A percentile compares a stretch with the other conserved stretches of the same genome.
phyloP scores from a whole-genome alignment of 192 early-diverging fungal genomes.

The Obelidium mucronatum region DNA sequence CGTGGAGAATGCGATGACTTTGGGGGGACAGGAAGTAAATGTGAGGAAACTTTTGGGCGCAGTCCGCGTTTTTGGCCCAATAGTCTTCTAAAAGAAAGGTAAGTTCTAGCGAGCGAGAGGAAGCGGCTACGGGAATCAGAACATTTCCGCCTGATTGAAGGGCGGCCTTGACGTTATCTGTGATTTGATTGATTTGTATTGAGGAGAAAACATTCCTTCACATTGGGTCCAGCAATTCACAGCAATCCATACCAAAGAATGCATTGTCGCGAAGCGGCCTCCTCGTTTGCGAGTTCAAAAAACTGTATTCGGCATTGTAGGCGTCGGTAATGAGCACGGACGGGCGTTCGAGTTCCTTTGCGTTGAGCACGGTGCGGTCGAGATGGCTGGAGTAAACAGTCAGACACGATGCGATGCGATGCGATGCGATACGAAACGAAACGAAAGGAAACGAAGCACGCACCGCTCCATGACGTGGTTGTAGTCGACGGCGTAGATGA shows the following conservation, averaged over 20 bases:
- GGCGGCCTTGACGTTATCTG: constrained; percentile 70
- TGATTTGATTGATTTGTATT: neutral
- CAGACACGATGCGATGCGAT: constrained; percentile 9
- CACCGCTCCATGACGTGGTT: constrained; percentile 91
- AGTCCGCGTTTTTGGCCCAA: constrained; percentile 71
- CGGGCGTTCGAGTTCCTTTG: constrained; percentile 76
- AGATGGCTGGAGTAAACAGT: constrained; percentile 66
- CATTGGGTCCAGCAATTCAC: neutral
- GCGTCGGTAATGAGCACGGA: constrained; percentile 94
- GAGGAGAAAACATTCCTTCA: neutral
- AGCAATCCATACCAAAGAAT: constrained; percentile 71
- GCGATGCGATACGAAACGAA: constrained; percentile 27
- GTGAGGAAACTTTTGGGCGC: constrained; percentile 68
- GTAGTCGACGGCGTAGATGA: constrained; percentile 96
- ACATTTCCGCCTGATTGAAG: constrained; percentile 76
- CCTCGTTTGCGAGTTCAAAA: constrained; percentile 65
- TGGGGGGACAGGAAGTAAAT: constrained; percentile 74
- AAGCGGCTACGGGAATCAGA: constrained; percentile 88
- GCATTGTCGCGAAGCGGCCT: constrained; percentile 69
- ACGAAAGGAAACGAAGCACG: neutral
- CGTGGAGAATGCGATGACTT: constrained; percentile 76
- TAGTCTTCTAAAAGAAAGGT: constrained; percentile 87
- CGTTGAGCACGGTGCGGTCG: constrained; percentile 71
- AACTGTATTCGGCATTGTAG: constrained; percentile 73
- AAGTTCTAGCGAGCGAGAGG: constrained; percentile 90